Evolutionary conservation across 257 asterid species (phyloP).

Genomic region (Solanum ossicruentum): DNA sequence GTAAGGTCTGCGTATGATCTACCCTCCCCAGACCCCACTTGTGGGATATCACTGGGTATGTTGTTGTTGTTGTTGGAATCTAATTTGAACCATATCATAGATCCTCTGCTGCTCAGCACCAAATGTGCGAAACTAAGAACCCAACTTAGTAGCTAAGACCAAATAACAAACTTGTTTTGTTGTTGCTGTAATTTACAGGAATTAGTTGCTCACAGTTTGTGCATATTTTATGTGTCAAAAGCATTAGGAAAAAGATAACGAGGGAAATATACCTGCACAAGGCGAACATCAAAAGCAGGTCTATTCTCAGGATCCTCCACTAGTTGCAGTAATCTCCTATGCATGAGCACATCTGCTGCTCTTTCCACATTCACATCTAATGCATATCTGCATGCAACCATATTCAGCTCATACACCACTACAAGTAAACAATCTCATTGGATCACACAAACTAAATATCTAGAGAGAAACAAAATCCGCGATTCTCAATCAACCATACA

Average conservation of each 20-base stretch:
- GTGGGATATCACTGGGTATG: no score
- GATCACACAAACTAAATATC: not conserved
- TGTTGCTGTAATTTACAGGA: not conserved
- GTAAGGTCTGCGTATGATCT: no score
- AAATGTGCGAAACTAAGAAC: not conserved
- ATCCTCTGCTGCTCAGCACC: not conserved
- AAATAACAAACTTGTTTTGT: not conserved
- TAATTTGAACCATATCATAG: not conserved
- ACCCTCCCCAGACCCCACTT: no score
- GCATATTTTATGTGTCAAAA: not conserved
- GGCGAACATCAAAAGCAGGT: slow-evolving; percentile 37
- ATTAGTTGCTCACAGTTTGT: not conserved
- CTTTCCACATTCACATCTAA: slow-evolving; percentile 48
- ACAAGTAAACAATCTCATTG: not conserved
- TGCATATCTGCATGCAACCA: slow-evolving; percentile 21
- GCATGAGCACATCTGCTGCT: slow-evolving; percentile 41
- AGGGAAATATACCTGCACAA: slow-evolving; percentile 24
- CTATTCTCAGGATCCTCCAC: slow-evolving; percentile 33
- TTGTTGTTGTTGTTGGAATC: no score
- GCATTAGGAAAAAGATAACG: not conserved
- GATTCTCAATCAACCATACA: not conserved
- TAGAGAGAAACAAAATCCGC: not conserved
- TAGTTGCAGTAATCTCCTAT: slow-evolving; percentile 20
- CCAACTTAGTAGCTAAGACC: not conserved
- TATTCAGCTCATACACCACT: not conserved